phyloP scores from a whole-genome alignment of 306 rosid species.

The Malus sylvestris region DNA sequence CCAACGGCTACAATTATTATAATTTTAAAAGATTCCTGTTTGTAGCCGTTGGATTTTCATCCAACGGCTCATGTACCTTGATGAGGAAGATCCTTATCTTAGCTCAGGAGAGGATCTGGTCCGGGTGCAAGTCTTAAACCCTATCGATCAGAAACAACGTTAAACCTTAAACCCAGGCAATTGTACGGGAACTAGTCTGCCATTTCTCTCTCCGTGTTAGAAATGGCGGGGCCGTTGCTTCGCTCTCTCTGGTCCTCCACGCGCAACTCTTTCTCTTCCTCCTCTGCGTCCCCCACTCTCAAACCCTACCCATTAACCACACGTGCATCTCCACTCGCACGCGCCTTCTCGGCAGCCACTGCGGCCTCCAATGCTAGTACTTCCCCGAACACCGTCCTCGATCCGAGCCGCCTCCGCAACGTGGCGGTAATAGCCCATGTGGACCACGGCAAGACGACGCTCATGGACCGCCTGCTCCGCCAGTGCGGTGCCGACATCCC shows the following conservation, averaged over 20 bases:
- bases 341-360: constrained; percentile 53
- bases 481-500: constrained; percentile 99
- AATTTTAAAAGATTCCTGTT: no score
- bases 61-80: no score
- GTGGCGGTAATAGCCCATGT: constrained; percentile 96
- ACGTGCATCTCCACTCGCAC: constrained; percentile 23
- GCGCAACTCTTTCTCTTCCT: constrained; percentile 41
- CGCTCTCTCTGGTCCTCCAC: constrained; percentile 68
- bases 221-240: constrained; percentile 73
- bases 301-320: constrained; percentile 13
- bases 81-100: no score
- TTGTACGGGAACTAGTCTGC: not conserved
- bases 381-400: constrained; percentile 23
- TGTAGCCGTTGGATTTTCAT: no score
- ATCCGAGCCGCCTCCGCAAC: constrained; percentile 77
- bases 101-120: no score
- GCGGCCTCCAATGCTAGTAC: constrained; percentile 28
- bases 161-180: not conserved
- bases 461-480: constrained; percentile 95
- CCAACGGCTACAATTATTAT: no score
- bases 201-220: not conserved
- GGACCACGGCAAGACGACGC: constrained; percentile 98
- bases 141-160: not conserved
- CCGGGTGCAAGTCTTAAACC: not conserved
- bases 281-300: constrained; percentile 12